phyloP scores from a whole-genome alignment of 208 protist species.

The Acanthamoeba divionensis region DNA sequence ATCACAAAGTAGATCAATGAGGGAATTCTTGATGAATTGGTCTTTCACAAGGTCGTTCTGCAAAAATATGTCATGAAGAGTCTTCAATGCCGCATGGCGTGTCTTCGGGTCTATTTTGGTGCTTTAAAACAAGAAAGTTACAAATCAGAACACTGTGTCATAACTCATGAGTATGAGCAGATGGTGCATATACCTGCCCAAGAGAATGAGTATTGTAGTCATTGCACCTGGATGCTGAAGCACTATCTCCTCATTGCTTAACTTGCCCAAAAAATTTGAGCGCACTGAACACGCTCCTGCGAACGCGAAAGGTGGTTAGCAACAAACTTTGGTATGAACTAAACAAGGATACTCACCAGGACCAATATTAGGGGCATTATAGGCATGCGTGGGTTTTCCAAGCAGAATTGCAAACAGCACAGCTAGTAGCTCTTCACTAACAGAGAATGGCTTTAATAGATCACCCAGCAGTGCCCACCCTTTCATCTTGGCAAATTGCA shows the following conservation, averaged over 20 bases:
- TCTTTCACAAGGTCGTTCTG: slow-evolving; percentile 32
- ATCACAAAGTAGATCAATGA: slow-evolving; percentile 39
- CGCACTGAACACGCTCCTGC: not conserved
- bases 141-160: no score
- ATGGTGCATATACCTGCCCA: not conserved
- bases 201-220: slow-evolving; percentile 46
- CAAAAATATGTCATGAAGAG: slow-evolving; percentile 42
- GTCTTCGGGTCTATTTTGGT: no score
- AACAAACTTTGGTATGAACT: not conserved
- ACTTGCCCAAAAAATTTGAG: slow-evolving; percentile 15
- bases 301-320: not conserved
- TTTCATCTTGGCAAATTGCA: not conserved
- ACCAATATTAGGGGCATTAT: not conserved
- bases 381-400: slow-evolving; percentile 28
- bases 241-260: slow-evolving; percentile 32
- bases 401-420: slow-evolving; percentile 39
- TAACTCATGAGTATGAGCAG: no score
- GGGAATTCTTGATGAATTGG: not conserved
- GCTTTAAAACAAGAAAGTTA: no score
- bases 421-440: slow-evolving; percentile 4
- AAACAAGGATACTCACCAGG: not conserved
- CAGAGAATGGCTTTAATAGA: not conserved
- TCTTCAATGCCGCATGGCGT: slow-evolving; percentile 16
- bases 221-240: slow-evolving; percentile 28
- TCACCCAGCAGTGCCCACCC: not conserved